Conservation (phyloP, 202 grass and related monocot genomes). For the Tripidium arundinaceum region DNA sequence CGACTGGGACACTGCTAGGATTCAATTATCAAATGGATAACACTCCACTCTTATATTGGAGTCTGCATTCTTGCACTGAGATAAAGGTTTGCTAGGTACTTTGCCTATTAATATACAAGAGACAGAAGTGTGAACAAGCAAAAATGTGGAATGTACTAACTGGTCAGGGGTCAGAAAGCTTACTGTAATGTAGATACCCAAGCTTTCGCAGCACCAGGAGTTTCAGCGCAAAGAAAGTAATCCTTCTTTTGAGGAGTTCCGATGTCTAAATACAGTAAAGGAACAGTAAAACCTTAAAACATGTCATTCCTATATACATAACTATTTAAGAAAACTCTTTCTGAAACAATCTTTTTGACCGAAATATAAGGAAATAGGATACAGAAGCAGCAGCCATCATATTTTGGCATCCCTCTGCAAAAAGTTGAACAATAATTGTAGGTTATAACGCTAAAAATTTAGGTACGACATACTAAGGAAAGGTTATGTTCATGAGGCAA, state of each 20-base stretch:
- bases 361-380: conserved; percentile 44
- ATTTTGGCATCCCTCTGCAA: conserved; percentile 86
- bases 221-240: conserved; percentile 98
- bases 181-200: conserved; percentile 96
- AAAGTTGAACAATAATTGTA: conserved; percentile 24
- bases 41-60: neutral
- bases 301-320: neutral
- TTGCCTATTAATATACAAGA: neutral
- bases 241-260: conserved; percentile 97
- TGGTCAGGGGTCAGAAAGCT: conserved; percentile 38
- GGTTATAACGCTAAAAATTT: conserved; percentile 9
- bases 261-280: conserved; percentile 72
- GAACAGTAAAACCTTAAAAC: conserved; percentile 32
- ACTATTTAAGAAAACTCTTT: neutral
- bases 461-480: neutral
- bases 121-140: neutral
- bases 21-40: neutral
- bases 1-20: neutral
- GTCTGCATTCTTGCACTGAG: neutral
- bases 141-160: neutral
- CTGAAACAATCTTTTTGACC: neutral
- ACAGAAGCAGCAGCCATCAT: conserved; percentile 99
- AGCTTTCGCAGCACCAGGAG: conserved; percentile 82
- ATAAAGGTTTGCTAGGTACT: conserved; percentile 5
- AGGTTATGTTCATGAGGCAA: neutral